phyloP scores from a whole-genome alignment of 129 eudicot species.

The Centrapalus pauciflorus region DNA sequence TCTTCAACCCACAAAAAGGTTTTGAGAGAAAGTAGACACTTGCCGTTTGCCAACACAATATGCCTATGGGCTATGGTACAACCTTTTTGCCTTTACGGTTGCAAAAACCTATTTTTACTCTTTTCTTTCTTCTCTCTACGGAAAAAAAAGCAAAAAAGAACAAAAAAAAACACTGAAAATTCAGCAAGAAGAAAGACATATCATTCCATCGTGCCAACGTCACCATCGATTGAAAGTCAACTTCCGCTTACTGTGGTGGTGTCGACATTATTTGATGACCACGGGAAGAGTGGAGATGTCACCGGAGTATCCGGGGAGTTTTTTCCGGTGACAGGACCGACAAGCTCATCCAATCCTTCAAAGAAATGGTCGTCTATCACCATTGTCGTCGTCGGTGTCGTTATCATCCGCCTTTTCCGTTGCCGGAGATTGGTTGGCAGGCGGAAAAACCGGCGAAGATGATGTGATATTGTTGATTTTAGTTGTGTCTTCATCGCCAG shows the following conservation, averaged over 20 bases:
- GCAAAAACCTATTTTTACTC: conserved; percentile 29
- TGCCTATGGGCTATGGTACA: conserved; percentile 19
- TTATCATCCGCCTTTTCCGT: conserved; percentile 51
- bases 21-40: conserved; percentile 19
- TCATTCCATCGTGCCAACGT: conserved; percentile 16
- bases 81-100: conserved; percentile 7
- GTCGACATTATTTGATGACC: conserved; percentile 37
- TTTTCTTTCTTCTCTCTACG: conserved; percentile 7
- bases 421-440: conserved; percentile 51
- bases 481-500: conserved; percentile 30
- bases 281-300: conserved; percentile 35
- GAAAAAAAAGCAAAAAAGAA: conserved; percentile 12
- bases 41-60: conserved; percentile 14
- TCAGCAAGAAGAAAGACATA: conserved; percentile 38
- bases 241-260: conserved; percentile 64
- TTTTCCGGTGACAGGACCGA: conserved; percentile 33
- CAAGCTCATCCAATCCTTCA: conserved; percentile 75
- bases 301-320: conserved; percentile 19
- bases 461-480: conserved; percentile 33
- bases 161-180: conserved; percentile 29
- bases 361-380: conserved; percentile 68
- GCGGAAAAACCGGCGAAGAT: conserved; percentile 52
- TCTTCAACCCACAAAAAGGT: conserved; percentile 29
- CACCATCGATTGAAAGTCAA: conserved; percentile 33
- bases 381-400: conserved; percentile 37